Base-by-base conservation (phyloP, 2,329 filamentous ascomycete species). In the Cladorrhinum sp. region DNA sequence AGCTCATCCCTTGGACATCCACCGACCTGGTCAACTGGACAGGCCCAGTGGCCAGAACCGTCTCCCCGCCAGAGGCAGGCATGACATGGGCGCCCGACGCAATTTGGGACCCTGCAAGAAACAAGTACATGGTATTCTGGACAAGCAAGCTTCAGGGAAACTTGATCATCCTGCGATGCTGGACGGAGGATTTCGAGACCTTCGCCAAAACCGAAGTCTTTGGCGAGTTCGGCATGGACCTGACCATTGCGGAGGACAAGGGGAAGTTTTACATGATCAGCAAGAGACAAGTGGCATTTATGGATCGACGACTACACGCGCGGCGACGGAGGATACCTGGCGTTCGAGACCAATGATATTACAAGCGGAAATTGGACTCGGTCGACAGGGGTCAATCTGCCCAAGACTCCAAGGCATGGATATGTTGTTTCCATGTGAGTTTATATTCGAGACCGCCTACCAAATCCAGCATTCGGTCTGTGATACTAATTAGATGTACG, bases 71-170 rank as follows among this genome's bases (percentile, higher is more conserved):
- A 1, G 79, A 74, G 0, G 81, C 80, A 0, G 81, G 81, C 2
- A 84, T 81, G 55, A 83, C 81, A 0, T 82, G 80, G 80, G 80
- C 80, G 0, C 80, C 80, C 0, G 80, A 82, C 50, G 80, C 80
- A 0, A 81, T 78, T 66, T 82, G 78, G 59, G 80, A 82, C 14
- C 0, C 82, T 81, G 48, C 7, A 9, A 51, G 33, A 8, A 24
- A 59, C 2, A 39, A 51, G 14, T 59, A 39, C 26, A 57, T 77
- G 3, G 75, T 79, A 2, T 82, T 79, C 66, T 82, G 80, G 80
- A 76, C 76, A 1, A 77, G 30, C 49, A 61, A 61, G 55, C n/a
- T 54, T n/a, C 5, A 54, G 3, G 7, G 51, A 9, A 10, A 54
- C 6, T 24, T 54, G 18, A 18, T 33, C 14, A 63, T 61, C 42